These are phyloP conservation scores for Hymenoscyphus fraxineus DNA, from an alignment of 2,329 filamentous ascomycete genomes.

Conservation along the genomic window DNA sequence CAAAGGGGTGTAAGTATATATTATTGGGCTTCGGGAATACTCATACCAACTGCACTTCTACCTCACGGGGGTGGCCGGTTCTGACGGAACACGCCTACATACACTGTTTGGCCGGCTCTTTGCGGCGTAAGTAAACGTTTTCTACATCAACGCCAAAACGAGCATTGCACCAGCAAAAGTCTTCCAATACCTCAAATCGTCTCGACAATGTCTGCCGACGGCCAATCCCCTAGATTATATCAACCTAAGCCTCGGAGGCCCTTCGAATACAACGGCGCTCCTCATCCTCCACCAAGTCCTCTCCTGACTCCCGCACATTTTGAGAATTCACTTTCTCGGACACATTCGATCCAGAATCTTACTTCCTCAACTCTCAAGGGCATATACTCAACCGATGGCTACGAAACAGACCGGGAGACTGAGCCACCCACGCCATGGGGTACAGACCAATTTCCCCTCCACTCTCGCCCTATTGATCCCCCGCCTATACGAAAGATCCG, in stretches of 20 bases:
- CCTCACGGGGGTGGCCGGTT: not conserved
- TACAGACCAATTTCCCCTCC: constrained; percentile 62
- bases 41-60: not conserved
- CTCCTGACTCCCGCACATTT: constrained; percentile 54
- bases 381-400: constrained; percentile 73
- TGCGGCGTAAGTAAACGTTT: too few relatives aligned
- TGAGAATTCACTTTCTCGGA: constrained; percentile 61
- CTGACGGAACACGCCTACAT: not conserved
- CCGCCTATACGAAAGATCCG: constrained; percentile 9
- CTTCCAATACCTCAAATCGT: not conserved
- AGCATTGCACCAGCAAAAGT: not conserved
- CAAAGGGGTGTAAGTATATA: not conserved
- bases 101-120: too few relatives aligned
- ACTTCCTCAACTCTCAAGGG: constrained; percentile 86
- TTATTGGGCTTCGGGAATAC: not conserved
- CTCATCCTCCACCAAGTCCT: constrained; percentile 50
- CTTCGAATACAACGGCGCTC: constrained; percentile 57
- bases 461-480: constrained; percentile 6
- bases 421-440: constrained; percentile 72
- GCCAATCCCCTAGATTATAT: constrained; percentile 48
- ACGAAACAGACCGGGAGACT: constrained; percentile 48
- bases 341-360: constrained; percentile 77
- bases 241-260: constrained; percentile 69
- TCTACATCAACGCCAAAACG: not conserved
- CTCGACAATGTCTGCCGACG: constrained; percentile 8